Conservation (phyloP, 2,329 filamentous ascomycete genomes). For the Trichothecium roseum region DNA sequence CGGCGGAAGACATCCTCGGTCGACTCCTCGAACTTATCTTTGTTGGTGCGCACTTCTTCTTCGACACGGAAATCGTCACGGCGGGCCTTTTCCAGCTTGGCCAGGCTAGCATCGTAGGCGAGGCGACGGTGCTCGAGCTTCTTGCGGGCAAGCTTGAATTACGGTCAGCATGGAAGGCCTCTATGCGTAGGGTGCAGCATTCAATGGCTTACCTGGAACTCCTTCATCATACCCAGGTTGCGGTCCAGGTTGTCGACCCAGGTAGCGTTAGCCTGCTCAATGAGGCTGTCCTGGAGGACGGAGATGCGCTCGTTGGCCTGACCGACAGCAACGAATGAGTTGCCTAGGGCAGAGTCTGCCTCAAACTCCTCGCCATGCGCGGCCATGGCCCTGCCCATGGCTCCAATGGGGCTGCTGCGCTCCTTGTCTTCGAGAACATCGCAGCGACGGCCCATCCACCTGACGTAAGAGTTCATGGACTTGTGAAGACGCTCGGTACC, state of each 20-base stretch:
- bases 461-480: constrained; percentile 77
- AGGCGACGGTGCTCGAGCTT: constrained; percentile 86
- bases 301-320: constrained; percentile 82
- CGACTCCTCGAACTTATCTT: constrained; percentile 93
- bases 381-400: constrained; percentile 78
- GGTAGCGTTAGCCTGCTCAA: constrained; percentile 63
- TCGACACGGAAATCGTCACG: constrained; percentile 89
- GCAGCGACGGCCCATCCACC: constrained; percentile 74
- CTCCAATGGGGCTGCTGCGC: constrained; percentile 69
- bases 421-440: constrained; percentile 76
- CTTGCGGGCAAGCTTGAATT: constrained; percentile 59
- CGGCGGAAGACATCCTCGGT: constrained; percentile 83
- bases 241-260: constrained; percentile 92
- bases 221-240: constrained; percentile 89
- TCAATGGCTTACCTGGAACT: constrained; percentile 73
- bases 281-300: constrained; percentile 74
- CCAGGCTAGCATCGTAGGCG: constrained; percentile 80
- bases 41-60: constrained; percentile 82
- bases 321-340: constrained; percentile 69
- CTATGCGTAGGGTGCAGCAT: not conserved
- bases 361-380: constrained; percentile 89
- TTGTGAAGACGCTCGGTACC: constrained; percentile 85
- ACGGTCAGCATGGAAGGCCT: not conserved
- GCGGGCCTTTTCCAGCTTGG: constrained; percentile 88
- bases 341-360: constrained; percentile 80